Percentiles rank a stretch among this genome's conserved stretches.
phyloP scores from a whole-genome alignment of 1,284 basidiomycete species.

The Rhodotorula sp. region DNA sequence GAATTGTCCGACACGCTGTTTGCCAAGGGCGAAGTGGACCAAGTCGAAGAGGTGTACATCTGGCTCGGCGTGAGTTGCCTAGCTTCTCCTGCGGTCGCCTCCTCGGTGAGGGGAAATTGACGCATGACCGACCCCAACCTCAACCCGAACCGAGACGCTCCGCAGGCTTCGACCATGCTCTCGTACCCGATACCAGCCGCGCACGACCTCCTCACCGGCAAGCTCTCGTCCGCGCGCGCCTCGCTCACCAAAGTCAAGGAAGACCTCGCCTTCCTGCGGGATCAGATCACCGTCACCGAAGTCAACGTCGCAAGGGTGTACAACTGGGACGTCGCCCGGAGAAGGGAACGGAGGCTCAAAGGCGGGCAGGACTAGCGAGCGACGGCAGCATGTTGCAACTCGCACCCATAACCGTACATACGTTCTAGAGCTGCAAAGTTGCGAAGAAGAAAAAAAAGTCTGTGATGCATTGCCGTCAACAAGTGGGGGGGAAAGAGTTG shows the following conservation, averaged over 20 bases:
- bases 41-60: slow-evolving; percentile 83
- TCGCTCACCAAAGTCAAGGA: slow-evolving; percentile 70
- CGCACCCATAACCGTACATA: neutral
- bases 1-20: slow-evolving; percentile 95
- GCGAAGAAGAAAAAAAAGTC: neutral
- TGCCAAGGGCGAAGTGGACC: slow-evolving; percentile 82
- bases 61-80: slow-evolving; percentile 83
- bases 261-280: slow-evolving; percentile 88
- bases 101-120: no score
- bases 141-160: no score
- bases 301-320: slow-evolving; percentile 96
- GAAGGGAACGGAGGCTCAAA: slow-evolving; percentile 57
- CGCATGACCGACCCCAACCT: no score
- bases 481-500: neutral
- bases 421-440: neutral
- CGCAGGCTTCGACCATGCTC: slow-evolving; percentile 97
- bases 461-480: neutral
- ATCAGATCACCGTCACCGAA: slow-evolving; percentile 96
- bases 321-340: slow-evolving; percentile 89
- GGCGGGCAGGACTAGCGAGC: neutral
- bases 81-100: no score
- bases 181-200: slow-evolving; percentile 86
- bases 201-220: slow-evolving; percentile 68
- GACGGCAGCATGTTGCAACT: neutral
- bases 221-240: slow-evolving; percentile 71